phyloP scores from a whole-genome alignment of 345 rosid genomes.

The Citrus glauca region DNA sequence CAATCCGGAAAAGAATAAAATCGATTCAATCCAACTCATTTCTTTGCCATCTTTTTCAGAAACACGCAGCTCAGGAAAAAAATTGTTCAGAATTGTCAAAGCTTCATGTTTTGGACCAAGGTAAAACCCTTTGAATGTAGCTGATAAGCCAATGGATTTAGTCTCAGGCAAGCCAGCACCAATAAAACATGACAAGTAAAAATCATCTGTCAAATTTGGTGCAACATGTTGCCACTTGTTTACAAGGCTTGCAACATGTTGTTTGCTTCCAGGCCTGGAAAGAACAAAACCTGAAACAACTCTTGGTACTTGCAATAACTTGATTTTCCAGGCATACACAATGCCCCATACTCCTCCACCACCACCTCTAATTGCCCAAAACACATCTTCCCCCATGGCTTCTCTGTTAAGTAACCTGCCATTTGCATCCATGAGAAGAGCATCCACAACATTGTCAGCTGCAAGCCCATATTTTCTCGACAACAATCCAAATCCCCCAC shows the following conservation, averaged over 20 bases:
- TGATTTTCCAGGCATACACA: constrained; percentile 47
- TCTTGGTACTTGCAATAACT: constrained; percentile 32
- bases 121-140: constrained; percentile 47
- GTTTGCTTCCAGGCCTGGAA: constrained; percentile 23
- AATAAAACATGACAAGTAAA: constrained; percentile 38
- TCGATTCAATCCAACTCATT: constrained; percentile 53
- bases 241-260: constrained; percentile 22
- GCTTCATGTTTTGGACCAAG: constrained; percentile 35
- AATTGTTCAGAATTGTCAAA: constrained; percentile 15
- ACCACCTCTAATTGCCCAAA: constrained; percentile 65
- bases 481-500: constrained; percentile 45
- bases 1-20: constrained; percentile 39
- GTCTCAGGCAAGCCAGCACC: constrained; percentile 32
- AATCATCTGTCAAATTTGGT: constrained; percentile 24
- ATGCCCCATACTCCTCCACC: constrained; percentile 58
- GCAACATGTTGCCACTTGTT: constrained; percentile 48
- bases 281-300: constrained; percentile 39
- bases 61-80: constrained; percentile 38
- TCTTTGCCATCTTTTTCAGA: constrained; percentile 36
- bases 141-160: constrained; percentile 24
- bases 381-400: constrained; percentile 59
- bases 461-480: constrained; percentile 54
- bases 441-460: constrained; percentile 52
- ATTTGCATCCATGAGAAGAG: constrained; percentile 32
- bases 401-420: constrained; percentile 34